These are phyloP conservation scores for Colletotrichum abscissum DNA, from an alignment of 2,329 filamentous ascomycete genomes.

Conservation along the genomic window DNA sequence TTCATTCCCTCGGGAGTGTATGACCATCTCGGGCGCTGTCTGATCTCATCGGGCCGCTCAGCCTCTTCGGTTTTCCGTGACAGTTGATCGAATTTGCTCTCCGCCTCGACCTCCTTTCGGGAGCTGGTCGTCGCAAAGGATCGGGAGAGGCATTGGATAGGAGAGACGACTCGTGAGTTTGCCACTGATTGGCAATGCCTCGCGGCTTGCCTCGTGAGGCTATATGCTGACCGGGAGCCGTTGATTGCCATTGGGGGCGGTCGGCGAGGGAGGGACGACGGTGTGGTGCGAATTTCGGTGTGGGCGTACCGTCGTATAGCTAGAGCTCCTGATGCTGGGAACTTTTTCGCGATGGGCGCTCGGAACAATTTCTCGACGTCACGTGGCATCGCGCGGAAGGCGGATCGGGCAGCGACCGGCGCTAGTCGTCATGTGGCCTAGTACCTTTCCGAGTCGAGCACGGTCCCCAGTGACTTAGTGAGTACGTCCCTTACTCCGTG, in stretches of 20 bases:
- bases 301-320: constrained; percentile 12
- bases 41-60: constrained; percentile 22
- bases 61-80: constrained; percentile 23
- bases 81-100: constrained; percentile 28
- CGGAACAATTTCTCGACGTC: constrained; percentile 34
- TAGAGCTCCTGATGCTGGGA: constrained; percentile 29
- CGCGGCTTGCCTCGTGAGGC: constrained; percentile 32
- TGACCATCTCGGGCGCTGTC: constrained; percentile 70
- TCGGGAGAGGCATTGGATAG: constrained; percentile 27
- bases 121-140: constrained; percentile 26
- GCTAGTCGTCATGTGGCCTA: neutral
- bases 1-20: constrained; percentile 77
- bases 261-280: neutral
- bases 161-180: constrained; percentile 14
- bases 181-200: constrained; percentile 32
- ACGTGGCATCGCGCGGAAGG: constrained; percentile 29
- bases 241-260: constrained; percentile 32
- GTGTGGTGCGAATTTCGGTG: neutral
- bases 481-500: neutral
- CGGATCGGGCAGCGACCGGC: constrained; percentile 24
- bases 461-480: neutral
- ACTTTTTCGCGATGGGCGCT: constrained; percentile 34
- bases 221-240: constrained; percentile 31
- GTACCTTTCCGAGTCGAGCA: neutral
- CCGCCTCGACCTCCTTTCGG: neutral